Evolutionary conservation across 148 eudicot species (phyloP), one percentile per base, ranked within the genome.

Genomic region (Chenopodium berlandieri): DNA sequence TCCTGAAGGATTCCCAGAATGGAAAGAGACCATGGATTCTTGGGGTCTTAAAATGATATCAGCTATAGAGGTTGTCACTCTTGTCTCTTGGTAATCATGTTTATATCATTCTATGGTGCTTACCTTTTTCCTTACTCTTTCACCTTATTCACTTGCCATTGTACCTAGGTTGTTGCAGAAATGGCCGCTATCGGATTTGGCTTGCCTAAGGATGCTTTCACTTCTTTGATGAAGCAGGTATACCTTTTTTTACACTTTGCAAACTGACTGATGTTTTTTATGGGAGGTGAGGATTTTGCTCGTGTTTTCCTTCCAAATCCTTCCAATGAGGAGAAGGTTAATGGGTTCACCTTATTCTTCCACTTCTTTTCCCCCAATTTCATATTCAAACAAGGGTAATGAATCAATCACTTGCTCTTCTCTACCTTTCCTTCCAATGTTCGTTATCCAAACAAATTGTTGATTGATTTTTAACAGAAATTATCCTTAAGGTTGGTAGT

Each of bases 101-200:
- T 40, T 40, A 0, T 32, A 32, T 32, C 34, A 32, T 32, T 32
- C 44, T 40, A 6, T 40, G 44, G 44, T 40, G 44, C 32, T 72
- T 25, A 67, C 68, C 19, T 44, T 71, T 3, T 2, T 67, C 25
- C 30, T 17, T 76, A 7, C 37, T 73, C 46, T 58, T 58, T 74
- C 10, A 63, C 62, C 56, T 30, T 71, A 56, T 10, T 64, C 46
- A n/a, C 65, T 16, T 8, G 6, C 20, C 71, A 23, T 82, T 47
- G 75, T 81, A 27, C 50, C 79, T 85, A 92, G 98, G 91, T 80
- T 90, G 98, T 94, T 83, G 95, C 97, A 82, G 97, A 96, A 81
- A 92, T 94, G 99, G 95, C 97, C 1, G 99, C 99, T 46, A 86
- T 92, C 32, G 98, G 98, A 47, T 91, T 96, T 87, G 95, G 91